Percentiles rank a stretch among this genome's conserved stretches.
phyloP scores from a whole-genome alignment of 345 rosid species.

The Carallia brachiata region DNA sequence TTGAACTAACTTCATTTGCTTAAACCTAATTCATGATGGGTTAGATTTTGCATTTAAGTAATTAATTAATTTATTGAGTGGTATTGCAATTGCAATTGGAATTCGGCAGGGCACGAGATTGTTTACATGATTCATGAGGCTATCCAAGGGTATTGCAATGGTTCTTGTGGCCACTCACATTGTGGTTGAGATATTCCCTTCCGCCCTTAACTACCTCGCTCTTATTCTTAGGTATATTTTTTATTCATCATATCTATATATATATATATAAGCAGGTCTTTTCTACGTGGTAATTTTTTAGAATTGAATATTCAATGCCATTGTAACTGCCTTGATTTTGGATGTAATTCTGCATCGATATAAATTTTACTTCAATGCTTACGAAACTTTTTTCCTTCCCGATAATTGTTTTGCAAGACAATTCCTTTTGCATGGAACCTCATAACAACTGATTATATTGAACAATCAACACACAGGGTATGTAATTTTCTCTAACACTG shows the following conservation, averaged over 20 bases:
- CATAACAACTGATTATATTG: conserved; percentile 83
- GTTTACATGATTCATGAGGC: conserved; percentile 74
- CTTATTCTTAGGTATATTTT: conserved; percentile 70
- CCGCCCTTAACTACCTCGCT: conserved; percentile 65
- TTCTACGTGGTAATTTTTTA: no score
- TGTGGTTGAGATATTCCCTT: conserved; percentile 74
- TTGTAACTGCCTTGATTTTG: neutral
- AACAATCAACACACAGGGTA: conserved; percentile 81
- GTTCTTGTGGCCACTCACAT: conserved; percentile 73
- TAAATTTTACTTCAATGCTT: neutral
- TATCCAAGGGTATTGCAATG: conserved; percentile 82
- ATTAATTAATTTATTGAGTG: neutral
- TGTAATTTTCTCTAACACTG: conserved; percentile 14
- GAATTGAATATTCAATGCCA: no score
- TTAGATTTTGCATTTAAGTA: neutral
- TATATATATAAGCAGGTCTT: neutral
- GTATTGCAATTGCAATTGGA: neutral
- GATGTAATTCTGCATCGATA: neutral
- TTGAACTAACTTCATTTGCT: neutral
- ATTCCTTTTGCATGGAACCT: conserved; percentile 99
- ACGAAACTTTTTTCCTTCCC: neutral
- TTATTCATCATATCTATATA: no score
- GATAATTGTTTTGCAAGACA: conserved; percentile 50
- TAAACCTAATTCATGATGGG: no score
- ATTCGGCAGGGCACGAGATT: conserved; percentile 51